phyloP scores from a whole-genome alignment of 345 rosid genomes.

The Diplotaxis tenuifolia region DNA sequence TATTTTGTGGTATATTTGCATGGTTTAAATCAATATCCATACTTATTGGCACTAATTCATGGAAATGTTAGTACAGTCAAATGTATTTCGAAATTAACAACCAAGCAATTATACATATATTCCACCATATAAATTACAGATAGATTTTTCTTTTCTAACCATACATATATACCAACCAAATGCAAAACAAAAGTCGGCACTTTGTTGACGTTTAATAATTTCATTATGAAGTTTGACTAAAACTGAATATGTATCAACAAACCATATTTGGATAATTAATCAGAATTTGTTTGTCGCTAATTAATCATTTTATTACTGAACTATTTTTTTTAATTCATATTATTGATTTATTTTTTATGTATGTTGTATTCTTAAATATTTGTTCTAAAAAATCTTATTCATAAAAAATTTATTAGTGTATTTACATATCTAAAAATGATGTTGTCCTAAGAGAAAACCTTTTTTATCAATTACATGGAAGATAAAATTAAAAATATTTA shows the following conservation, averaged over 20 bases:
- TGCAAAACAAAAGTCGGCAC: neutral
- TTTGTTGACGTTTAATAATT: neutral
- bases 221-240: neutral
- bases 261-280: neutral
- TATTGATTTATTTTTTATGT: neutral
- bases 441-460: neutral
- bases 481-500: neutral
- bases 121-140: neutral
- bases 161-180: neutral
- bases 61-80: neutral
- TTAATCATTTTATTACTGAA: neutral
- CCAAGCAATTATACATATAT: neutral
- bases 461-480: neutral
- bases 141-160: neutral
- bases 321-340: neutral
- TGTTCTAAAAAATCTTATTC: neutral
- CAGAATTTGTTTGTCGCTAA: neutral
- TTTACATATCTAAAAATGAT: neutral
- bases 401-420: neutral
- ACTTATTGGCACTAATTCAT: neutral
- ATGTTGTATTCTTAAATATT: neutral
- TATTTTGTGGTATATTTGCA: neutral
- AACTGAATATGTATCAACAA: neutral
- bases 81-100: neutral
- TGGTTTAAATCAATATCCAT: too few species aligned